A percentile compares a stretch with the other conserved stretches of the same genome.
Evolutionary conservation across 2,329 filamentous ascomycete species (phyloP).

Genomic region (Cercospora sojina): DNA sequence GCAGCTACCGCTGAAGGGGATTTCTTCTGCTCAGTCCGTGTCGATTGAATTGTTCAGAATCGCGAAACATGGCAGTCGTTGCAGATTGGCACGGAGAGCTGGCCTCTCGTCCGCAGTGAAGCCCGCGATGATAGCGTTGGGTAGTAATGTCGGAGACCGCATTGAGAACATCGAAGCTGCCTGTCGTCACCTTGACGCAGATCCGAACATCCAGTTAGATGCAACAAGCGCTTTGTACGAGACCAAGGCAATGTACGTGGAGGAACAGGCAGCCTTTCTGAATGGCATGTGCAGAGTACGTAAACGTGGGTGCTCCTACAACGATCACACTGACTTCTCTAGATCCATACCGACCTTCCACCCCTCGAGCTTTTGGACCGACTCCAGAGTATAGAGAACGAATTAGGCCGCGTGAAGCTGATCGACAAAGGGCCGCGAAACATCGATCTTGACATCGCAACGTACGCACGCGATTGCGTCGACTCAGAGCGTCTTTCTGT

Average conservation of each 20-base stretch:
- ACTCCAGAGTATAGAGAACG: conserved; percentile 79
- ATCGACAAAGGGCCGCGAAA: conserved; percentile 93
- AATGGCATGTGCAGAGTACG: conserved; percentile 90
- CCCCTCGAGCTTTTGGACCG: conserved; percentile 75
- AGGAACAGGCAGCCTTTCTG: conserved; percentile 82
- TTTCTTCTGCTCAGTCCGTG: neutral
- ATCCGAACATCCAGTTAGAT: conserved; percentile 68
- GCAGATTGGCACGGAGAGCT: neutral
- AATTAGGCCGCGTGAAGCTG: conserved; percentile 75
- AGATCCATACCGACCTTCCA: conserved; percentile 77
- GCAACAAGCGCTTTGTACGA: conserved; percentile 89
- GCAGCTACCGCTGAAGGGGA: neutral
- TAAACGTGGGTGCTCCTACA: conserved; percentile 20
- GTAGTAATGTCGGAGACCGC: conserved; percentile 88
- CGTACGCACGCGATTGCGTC: conserved; percentile 66
- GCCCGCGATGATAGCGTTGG: conserved; percentile 71
- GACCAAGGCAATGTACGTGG: conserved; percentile 94
- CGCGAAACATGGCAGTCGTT: neutral
- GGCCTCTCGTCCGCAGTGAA: neutral
- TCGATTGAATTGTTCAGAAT: neutral
- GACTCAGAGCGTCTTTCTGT: conserved; percentile 72
- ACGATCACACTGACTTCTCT: neutral
- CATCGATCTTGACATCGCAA: conserved; percentile 88
- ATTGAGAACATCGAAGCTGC: conserved; percentile 82
- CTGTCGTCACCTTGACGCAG: conserved; percentile 69